Base-by-base conservation (phyloP, 768 basidiomycete genomes). In the Boletus speciosus region DNA sequence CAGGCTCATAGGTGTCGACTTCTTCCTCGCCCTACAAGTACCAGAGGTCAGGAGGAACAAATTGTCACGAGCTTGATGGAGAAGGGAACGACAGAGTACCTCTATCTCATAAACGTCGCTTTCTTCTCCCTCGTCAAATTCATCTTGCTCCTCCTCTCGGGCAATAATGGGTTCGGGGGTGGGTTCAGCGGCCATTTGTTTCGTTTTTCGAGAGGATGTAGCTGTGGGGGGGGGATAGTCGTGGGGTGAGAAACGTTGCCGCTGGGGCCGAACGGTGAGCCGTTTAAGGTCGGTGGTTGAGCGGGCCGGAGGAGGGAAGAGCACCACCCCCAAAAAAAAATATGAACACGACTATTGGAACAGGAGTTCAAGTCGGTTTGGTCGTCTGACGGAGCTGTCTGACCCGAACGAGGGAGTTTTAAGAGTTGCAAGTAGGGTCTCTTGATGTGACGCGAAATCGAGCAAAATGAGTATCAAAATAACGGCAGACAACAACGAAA, bases 61-160 rank as follows among this genome's bases (percentile, higher is more conserved):
- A 41, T 36, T 10, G 27, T 5, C 27, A 29, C 19, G 31, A 31
- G 38, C 38, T 21, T 21, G 36, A 19, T 12, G 11, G 27, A 25
- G 47, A 59, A 43, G 39, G 4, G 42, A 54, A 41, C 8, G 14
- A 41, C 10, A 43, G 50, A n/a, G 43, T 46, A 69, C 67, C 56
- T 69, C 63, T 25, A 56, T 3, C 0, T 65, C 67, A 44, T 69
- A 71, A 2, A 16, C n/a, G 21, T 69, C 68, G 29, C 59, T 67
- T 29, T 70, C 66, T n/a, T 71, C 70, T 12, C 48, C 67, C 2
- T 61, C 62, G 6, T 59, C 47, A 21, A 6, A 3, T 29, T 55
- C 58, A 14, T 60, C 55, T 8, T 34, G n/a, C 27, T 37, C 42
- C 35, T 63, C 58, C 21, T 56, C 41, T 1, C 3, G 14, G 0